phyloP scores from a whole-genome alignment of 805 yeast species.

The Starmerella cellae region DNA sequence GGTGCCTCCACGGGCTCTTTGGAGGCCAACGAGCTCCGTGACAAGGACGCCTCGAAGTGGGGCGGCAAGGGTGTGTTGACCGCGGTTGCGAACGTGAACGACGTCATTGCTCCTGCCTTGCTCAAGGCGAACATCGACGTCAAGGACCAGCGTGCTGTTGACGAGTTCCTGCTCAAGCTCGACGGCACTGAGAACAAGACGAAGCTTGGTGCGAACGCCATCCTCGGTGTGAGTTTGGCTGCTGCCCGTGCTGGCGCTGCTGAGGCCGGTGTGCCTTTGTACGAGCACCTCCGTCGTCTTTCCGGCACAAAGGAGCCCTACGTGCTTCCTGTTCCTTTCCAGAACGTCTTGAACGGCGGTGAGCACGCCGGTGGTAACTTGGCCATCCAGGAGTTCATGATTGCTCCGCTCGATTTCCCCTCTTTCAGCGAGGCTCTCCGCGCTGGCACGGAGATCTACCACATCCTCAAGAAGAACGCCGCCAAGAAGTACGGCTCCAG shows the following conservation, averaged over 20 bases:
- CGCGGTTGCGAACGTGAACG: slow-evolving; percentile 94
- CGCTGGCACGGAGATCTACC: slow-evolving; percentile 97
- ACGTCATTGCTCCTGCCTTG: slow-evolving; percentile 87
- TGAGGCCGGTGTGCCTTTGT: slow-evolving; percentile 83
- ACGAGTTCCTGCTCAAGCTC: slow-evolving; percentile 68
- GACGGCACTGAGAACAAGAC: slow-evolving; percentile 97
- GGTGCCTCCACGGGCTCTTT: slow-evolving; percentile 99
- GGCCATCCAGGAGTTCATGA: slow-evolving; percentile 99
- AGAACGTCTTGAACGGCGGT: slow-evolving; percentile 98
- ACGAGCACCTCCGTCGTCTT: slow-evolving; percentile 76
- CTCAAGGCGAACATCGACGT: slow-evolving; percentile 70
- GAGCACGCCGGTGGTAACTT: slow-evolving; percentile 99
- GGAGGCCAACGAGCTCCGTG: slow-evolving; percentile 98
- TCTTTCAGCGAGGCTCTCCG: slow-evolving; percentile 91
- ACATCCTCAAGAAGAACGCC: slow-evolving; percentile 82
- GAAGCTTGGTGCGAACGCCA: slow-evolving; percentile 97
- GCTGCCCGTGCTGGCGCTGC: slow-evolving; percentile 98
- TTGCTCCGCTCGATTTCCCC: slow-evolving; percentile 86
- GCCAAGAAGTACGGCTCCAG: slow-evolving; percentile 93
- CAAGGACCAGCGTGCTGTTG: slow-evolving; percentile 73
- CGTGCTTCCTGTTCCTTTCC: slow-evolving; percentile 97
- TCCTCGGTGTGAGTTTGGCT: slow-evolving; percentile 94
- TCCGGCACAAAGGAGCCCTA: slow-evolving; percentile 67
- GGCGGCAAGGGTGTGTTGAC: slow-evolving; percentile 95
- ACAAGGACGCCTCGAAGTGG: slow-evolving; percentile 95